Conservation (phyloP, 371 early-diverging fungal genomes). For the Massospora cicadina region DNA sequence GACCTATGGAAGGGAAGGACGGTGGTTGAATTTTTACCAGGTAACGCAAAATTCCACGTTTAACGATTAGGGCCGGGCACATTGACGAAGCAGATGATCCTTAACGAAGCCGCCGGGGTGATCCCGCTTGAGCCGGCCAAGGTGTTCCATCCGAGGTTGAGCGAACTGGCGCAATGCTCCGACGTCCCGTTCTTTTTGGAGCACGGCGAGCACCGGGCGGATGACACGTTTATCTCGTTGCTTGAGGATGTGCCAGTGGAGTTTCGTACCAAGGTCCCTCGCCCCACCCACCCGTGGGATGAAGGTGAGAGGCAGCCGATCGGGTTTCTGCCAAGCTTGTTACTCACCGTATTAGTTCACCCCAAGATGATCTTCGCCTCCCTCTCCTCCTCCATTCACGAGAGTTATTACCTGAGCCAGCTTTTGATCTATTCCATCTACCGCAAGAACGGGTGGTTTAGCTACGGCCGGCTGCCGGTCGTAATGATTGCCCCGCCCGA, state of each 20-base stretch:
- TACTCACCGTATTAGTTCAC: not conserved
- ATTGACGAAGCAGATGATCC: not conserved
- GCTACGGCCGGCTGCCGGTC: not conserved
- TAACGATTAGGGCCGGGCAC: not conserved
- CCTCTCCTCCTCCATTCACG: not conserved
- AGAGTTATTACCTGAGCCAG: not conserved
- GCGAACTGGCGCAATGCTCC: not conserved
- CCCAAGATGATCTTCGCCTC: not conserved
- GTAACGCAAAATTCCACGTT: not conserved
- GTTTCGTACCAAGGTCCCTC: not conserved
- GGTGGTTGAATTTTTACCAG: not conserved
- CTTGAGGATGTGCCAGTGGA: not conserved
- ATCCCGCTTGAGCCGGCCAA: not conserved
- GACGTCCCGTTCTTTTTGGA: not conserved
- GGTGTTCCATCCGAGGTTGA: not conserved
- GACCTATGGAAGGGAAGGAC: not conserved
- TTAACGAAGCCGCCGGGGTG: not conserved
- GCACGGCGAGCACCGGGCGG: not conserved
- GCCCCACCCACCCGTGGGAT: not conserved
- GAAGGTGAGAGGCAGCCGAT: not conserved
- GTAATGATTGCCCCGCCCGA: slow-evolving; percentile 3
- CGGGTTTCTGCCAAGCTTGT: not conserved
- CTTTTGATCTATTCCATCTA: not conserved
- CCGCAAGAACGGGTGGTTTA: not conserved
- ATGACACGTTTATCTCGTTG: not conserved